A percentile compares a stretch with the other conserved stretches of the same genome.
These are phyloP conservation scores for Boletus subparvulus DNA, from an alignment of 768 basidiomycete genomes.

Conservation along the genomic window DNA sequence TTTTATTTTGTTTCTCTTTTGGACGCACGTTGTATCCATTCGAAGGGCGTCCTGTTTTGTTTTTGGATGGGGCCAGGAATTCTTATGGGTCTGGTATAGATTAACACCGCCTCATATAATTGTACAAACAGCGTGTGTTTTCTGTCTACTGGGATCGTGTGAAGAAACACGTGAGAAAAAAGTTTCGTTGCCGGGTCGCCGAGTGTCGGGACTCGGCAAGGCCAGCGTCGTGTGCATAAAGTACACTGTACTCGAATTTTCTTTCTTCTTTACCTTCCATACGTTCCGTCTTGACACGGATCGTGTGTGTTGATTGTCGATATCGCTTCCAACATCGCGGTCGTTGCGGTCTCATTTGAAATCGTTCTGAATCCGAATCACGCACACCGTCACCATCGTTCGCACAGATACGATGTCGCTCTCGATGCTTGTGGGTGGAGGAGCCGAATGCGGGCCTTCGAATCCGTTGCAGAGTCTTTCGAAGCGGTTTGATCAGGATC, in stretches of 20 bases:
- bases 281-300: not conserved
- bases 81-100: constrained; percentile 28
- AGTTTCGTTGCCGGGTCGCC: not conserved
- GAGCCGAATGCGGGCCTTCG: constrained; percentile 80
- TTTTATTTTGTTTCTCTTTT: not conserved
- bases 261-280: not conserved
- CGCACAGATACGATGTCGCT: constrained; percentile 57
- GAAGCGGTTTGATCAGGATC: constrained; percentile 77
- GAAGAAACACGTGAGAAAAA: constrained; percentile 19
- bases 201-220: not conserved
- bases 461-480: constrained; percentile 80
- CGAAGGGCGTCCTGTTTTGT: constrained; percentile 3
- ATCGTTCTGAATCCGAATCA: not conserved
- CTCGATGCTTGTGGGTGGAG: constrained; percentile 65
- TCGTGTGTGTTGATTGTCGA: not conserved
- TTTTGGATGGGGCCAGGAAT: constrained; percentile 21
- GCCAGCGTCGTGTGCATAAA: not conserved
- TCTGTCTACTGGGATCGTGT: not conserved
- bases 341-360: not conserved
- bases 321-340: not conserved
- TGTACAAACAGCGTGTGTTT: constrained; percentile 17
- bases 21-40: constrained; percentile 16
- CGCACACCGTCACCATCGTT: not conserved
- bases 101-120: constrained; percentile 29
- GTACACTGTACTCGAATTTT: not conserved